A percentile compares a stretch with the other conserved stretches of the same genome.
These are phyloP conservation scores for Pichia sp. DNA, from an alignment of 1,139 yeast species.

Conservation along the genomic window DNA sequence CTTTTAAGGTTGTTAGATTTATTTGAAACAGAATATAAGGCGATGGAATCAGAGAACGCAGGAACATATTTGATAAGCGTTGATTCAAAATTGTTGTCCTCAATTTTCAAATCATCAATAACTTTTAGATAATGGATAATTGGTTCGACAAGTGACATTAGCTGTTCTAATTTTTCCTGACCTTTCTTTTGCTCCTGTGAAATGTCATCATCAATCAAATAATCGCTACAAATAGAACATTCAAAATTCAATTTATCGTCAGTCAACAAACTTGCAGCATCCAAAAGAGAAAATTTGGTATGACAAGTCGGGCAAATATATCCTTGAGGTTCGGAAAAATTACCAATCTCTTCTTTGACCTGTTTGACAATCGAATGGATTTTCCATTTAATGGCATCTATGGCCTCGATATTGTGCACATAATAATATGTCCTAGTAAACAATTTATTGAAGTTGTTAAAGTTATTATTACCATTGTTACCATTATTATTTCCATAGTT, in stretches of 20 bases:
- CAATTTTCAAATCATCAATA: constrained; percentile 77
- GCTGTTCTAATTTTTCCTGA: constrained; percentile 72
- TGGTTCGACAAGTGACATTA: constrained; percentile 89
- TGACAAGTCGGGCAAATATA: constrained; percentile 85
- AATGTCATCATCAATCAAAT: constrained; percentile 81
- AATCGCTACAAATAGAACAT: constrained; percentile 76
- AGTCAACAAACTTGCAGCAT: constrained; percentile 74
- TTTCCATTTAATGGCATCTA: constrained; percentile 95
- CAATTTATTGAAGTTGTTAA: constrained; percentile 38
- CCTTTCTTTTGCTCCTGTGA: constrained; percentile 74
- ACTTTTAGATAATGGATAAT: constrained; percentile 74
- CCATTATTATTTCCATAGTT: not conserved
- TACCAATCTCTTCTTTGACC: constrained; percentile 73
- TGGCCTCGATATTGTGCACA: constrained; percentile 86
- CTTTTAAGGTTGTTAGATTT: constrained; percentile 26
- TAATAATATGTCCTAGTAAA: constrained; percentile 73
- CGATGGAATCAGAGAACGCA: constrained; percentile 63
- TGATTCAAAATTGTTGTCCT: constrained; percentile 81
- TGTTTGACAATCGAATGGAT: constrained; percentile 77
- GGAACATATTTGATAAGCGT: constrained; percentile 77
- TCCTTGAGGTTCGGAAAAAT: constrained; percentile 88
- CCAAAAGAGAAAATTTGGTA: constrained; percentile 73
- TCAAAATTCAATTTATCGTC: constrained; percentile 74
- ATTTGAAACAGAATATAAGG: constrained; percentile 49
- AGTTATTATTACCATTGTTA: too few relatives aligned